A percentile compares a stretch with the other conserved stretches of the same genome.
Conservation (phyloP, 225 moss, liverwort and hornwort genomes). For the Polytrichum formosum region DNA sequence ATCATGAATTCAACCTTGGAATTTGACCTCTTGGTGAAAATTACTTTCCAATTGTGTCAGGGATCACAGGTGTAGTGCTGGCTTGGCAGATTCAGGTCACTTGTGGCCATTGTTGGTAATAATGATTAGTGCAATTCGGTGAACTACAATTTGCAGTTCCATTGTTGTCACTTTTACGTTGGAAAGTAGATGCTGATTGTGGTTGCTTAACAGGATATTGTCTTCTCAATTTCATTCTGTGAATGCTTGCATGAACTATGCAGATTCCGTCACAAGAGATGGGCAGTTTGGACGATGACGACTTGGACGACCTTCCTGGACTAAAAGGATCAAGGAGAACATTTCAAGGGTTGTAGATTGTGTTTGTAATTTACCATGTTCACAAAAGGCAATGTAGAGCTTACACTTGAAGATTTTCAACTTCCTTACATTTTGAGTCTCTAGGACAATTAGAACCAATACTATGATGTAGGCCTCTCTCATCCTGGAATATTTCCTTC, state of each 20-base stretch:
- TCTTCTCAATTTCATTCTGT: neutral
- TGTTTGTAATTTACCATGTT: neutral
- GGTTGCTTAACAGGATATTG: neutral
- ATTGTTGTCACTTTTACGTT: neutral
- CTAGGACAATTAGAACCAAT: no score
- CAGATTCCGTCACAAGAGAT: slow-evolving; percentile 92
- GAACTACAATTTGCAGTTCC: neutral
- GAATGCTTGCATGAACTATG: neutral
- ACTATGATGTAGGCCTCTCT: no score
- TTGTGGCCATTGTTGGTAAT: no score
- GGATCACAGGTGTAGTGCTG: no score
- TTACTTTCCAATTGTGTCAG: no score
- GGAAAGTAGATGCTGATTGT: neutral
- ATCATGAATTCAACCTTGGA: no score
- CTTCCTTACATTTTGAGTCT: neutral
- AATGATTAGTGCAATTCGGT: no score
- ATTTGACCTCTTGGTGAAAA: no score
- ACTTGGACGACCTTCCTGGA: slow-evolving; percentile 55
- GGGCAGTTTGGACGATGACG: slow-evolving; percentile 76
- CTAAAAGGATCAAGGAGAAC: slow-evolving; percentile 42
- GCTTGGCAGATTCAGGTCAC: no score
- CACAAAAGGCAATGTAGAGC: neutral
- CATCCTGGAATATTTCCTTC: no score
- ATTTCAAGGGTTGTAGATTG: slow-evolving; percentile 13
- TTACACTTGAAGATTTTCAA: neutral